These are phyloP conservation scores for Pythium brachiatum DNA, from an alignment of 352 stramenopile species.

Conservation along the genomic window DNA sequence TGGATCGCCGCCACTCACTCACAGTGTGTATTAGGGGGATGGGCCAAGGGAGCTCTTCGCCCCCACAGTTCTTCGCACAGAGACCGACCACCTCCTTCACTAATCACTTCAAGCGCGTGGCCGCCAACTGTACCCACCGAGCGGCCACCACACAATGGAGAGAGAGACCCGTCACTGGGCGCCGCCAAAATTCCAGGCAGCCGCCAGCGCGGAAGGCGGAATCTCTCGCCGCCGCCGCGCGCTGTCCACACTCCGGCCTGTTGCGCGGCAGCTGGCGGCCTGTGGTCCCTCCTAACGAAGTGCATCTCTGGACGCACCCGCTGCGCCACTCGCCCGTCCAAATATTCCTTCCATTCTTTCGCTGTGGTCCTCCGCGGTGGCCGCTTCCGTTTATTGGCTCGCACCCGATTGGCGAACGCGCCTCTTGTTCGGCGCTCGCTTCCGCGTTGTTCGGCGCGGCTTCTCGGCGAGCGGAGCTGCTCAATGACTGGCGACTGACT, in stretches of 20 bases:
- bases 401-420: not conserved
- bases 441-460: not conserved
- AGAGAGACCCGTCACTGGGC: not conserved
- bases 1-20: not conserved
- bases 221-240: not conserved
- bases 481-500: slow-evolving; percentile 9
- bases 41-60: too few species aligned
- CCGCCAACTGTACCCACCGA: not conserved
- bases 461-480: not conserved
- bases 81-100: not conserved
- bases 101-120: slow-evolving; percentile 1
- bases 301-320: not conserved
- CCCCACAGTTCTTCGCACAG: not conserved
- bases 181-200: slow-evolving; percentile 1
- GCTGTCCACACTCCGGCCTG: slow-evolving; percentile 1
- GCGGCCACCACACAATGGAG: not conserved
- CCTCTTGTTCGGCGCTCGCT: not conserved
- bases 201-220: not conserved
- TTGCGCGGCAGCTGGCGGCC: not conserved
- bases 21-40: too few species aligned
- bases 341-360: not conserved
- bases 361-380: not conserved
- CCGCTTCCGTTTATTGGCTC: not conserved
- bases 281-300: slow-evolving; percentile 1
- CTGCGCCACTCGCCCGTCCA: not conserved